phyloP scores from a whole-genome alignment of 441 rosid species.

The Rhodomyrtus psidioides region DNA sequence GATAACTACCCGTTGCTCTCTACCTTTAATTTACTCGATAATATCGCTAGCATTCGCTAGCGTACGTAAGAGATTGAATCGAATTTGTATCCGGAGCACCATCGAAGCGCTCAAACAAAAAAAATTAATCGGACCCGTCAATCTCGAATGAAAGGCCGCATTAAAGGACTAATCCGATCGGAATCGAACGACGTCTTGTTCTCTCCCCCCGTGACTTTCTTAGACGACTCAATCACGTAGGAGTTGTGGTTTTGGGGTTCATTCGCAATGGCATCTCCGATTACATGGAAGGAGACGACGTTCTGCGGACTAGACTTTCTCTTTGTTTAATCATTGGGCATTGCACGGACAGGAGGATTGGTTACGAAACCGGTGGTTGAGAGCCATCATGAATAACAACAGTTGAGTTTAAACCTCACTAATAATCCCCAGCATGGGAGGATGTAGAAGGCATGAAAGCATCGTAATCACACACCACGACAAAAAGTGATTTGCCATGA shows the following conservation, averaged over 20 bases:
- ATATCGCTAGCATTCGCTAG: neutral
- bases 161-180: no score
- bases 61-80: neutral
- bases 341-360: neutral
- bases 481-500: neutral
- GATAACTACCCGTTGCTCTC: neutral
- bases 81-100: neutral
- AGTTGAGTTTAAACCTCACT: neutral
- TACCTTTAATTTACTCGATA: neutral
- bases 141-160: accelerated
- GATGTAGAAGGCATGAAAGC: neutral
- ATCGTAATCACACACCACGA: neutral
- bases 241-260: neutral
- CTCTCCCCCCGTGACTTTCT: no score
- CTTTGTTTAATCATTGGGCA: neutral
- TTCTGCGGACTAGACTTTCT: neutral
- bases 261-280: neutral
- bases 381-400: neutral
- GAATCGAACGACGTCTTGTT: no score
- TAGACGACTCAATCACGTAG: no score
- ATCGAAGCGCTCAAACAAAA: neutral
- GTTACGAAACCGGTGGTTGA: neutral
- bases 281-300: neutral
- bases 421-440: neutral
- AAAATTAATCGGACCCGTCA: neutral